Evolutionary conservation across 441 rosid species (phyloP).

Genomic region (Populus tomentosa): DNA sequence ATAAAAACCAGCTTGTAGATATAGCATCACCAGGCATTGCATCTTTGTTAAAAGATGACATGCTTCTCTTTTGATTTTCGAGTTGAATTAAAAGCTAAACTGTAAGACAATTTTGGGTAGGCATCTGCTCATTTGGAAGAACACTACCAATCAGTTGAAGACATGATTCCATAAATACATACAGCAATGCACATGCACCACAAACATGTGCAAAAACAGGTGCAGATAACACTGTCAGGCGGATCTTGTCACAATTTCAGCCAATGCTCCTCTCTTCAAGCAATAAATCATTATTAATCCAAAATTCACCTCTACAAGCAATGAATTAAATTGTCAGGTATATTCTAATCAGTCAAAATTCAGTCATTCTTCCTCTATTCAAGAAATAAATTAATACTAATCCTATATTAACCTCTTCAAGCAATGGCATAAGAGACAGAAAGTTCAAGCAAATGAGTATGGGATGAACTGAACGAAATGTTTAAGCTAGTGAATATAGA

Average conservation of each 20-base stretch:
- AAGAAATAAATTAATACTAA: neutral
- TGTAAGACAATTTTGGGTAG: neutral
- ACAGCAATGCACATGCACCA: neutral
- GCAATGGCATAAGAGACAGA: neutral
- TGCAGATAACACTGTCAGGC: neutral
- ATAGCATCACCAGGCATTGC: neutral
- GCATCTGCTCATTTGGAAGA: neutral
- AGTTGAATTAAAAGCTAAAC: neutral
- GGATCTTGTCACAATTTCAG: neutral
- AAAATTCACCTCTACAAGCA: neutral
- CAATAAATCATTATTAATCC: neutral
- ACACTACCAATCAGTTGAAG: neutral
- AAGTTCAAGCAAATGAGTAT: neutral
- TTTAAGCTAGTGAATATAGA: neutral
- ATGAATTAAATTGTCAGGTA: neutral
- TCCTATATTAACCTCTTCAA: neutral
- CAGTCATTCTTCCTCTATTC: neutral
- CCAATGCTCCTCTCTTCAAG: neutral
- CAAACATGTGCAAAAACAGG: neutral
- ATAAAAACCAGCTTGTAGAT: neutral
- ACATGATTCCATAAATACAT: neutral
- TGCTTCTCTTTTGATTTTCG: neutral
- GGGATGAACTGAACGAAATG: neutral
- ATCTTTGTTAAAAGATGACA: neutral
- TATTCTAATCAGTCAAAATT: neutral